These are phyloP conservation scores for Pseudogymnoascus sp. DNA, from an alignment of 2,329 filamentous ascomycete genomes.

Conservation along the genomic window DNA sequence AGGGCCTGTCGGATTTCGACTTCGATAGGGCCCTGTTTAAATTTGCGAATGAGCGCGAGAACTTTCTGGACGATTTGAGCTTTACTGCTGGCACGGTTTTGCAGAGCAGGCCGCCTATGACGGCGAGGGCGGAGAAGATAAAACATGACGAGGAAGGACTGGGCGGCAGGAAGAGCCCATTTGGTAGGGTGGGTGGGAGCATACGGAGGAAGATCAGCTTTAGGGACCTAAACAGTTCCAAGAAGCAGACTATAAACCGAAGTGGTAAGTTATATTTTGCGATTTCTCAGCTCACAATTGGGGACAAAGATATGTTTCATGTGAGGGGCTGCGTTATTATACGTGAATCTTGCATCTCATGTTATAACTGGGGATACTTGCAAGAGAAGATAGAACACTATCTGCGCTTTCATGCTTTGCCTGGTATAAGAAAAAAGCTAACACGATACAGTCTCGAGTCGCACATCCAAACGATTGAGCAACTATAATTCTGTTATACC, in stretches of 20 bases:
- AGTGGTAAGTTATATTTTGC: slow-evolving; percentile 49
- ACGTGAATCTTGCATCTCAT: neutral
- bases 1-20: slow-evolving; percentile 60
- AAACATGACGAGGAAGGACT: slow-evolving; percentile 59
- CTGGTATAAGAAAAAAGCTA: neutral
- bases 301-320: neutral
- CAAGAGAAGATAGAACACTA: neutral
- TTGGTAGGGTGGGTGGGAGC: slow-evolving; percentile 59
- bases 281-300: neutral
- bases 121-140: slow-evolving; percentile 75
- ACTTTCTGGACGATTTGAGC: slow-evolving; percentile 84
- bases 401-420: neutral
- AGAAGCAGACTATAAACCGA: slow-evolving; percentile 71
- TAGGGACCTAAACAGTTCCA: slow-evolving; percentile 89
- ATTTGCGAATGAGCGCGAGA: slow-evolving; percentile 90
- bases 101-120: slow-evolving; percentile 60
- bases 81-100: slow-evolving; percentile 74
- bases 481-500: slow-evolving; percentile 99
- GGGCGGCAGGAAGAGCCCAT: slow-evolving; percentile 35
- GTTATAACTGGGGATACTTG: neutral
- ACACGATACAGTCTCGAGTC: slow-evolving; percentile 49
- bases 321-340: neutral
- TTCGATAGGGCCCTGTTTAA: slow-evolving; percentile 91
- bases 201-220: slow-evolving; percentile 89
- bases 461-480: slow-evolving; percentile 81